These are phyloP conservation scores for Apostasia ramifera DNA, from an alignment of 106 monocot species.

Conservation along the genomic window DNA sequence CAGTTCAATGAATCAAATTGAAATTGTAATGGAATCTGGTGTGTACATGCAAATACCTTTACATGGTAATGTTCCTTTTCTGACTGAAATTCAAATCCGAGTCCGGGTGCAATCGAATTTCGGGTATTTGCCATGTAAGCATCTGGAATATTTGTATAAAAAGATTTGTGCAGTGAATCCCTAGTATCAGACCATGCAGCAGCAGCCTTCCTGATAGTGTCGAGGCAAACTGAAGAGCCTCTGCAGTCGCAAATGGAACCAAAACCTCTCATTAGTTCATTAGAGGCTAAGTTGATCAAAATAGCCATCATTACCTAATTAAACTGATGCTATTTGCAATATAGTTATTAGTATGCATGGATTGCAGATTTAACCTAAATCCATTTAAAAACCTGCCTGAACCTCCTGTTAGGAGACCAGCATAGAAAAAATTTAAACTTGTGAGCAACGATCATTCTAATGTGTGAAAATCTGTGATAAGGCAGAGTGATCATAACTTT, in stretches of 20 bases:
- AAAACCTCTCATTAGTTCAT: not conserved
- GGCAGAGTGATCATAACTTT: too few species aligned
- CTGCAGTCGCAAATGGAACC: not conserved
- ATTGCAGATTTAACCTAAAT: too few species aligned
- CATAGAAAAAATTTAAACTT: too few species aligned
- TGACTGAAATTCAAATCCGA: constrained; percentile 31
- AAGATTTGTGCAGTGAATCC: constrained; percentile 20
- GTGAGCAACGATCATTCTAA: too few species aligned
- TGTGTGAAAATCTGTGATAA: too few species aligned
- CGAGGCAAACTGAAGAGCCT: constrained; percentile 13
- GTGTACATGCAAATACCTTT: constrained; percentile 20
- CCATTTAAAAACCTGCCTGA: too few species aligned
- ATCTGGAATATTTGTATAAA: constrained; percentile 37
- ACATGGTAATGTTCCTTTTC: constrained; percentile 47
- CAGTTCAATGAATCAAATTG: too few species aligned
- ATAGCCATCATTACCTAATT: too few species aligned
- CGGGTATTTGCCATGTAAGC: constrained; percentile 21
- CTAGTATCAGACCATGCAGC: constrained; percentile 18
- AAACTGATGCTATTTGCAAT: too few species aligned
- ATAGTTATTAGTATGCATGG: too few species aligned
- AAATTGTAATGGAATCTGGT: too few species aligned
- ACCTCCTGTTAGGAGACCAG: too few species aligned
- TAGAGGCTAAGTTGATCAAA: not conserved
- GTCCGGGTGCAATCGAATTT: constrained; percentile 12
- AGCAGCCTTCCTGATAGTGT: constrained; percentile 27